Evolutionary conservation across 163 green algal species (phyloP).

Genomic region (Trebouxia gelatinosa): DNA sequence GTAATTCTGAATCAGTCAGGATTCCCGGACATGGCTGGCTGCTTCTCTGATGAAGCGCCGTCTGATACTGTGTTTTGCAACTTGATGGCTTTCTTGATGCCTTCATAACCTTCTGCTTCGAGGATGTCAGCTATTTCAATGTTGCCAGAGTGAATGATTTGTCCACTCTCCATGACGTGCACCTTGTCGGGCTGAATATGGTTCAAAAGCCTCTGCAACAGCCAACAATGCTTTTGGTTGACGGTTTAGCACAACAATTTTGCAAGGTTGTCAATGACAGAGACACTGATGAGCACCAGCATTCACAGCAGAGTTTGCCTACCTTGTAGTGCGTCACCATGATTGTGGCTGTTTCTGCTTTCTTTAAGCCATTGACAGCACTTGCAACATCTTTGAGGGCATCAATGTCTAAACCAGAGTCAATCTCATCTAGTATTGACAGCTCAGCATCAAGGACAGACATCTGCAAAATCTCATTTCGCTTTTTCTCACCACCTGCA

Average conservation of each 20-base stretch:
- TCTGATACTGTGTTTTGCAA: conserved; percentile 10
- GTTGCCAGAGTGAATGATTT: conserved; percentile 42
- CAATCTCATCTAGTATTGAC: conserved; percentile 98
- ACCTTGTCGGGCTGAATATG: conserved; percentile 90
- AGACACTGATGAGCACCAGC: background rate
- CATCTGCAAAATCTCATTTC: conserved; percentile 97
- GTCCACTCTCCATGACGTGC: conserved; percentile 85
- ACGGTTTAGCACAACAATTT: background rate
- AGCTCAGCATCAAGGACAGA: conserved; percentile 93
- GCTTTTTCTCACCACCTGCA: conserved; percentile 96
- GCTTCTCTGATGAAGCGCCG: conserved; percentile 1
- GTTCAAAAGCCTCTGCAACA: conserved; percentile 82
- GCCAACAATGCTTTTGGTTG: background rate
- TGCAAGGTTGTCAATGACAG: background rate
- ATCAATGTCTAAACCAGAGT: conserved; percentile 98
- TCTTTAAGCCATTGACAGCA: conserved; percentile 89
- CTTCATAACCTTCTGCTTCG: conserved; percentile 43
- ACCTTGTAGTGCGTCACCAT: conserved; percentile 99
- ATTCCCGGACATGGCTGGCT: conserved; percentile 24
- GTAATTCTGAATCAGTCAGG: background rate
- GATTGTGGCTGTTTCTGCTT: conserved; percentile 74
- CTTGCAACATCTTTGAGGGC: conserved; percentile 91
- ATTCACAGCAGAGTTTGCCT: background rate
- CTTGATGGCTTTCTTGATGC: conserved; percentile 34
- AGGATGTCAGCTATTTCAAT: conserved; percentile 41